Evolutionary conservation across 2,329 filamentous ascomycete species (phyloP).

Genomic region (Colletotrichum cordylinicola): DNA sequence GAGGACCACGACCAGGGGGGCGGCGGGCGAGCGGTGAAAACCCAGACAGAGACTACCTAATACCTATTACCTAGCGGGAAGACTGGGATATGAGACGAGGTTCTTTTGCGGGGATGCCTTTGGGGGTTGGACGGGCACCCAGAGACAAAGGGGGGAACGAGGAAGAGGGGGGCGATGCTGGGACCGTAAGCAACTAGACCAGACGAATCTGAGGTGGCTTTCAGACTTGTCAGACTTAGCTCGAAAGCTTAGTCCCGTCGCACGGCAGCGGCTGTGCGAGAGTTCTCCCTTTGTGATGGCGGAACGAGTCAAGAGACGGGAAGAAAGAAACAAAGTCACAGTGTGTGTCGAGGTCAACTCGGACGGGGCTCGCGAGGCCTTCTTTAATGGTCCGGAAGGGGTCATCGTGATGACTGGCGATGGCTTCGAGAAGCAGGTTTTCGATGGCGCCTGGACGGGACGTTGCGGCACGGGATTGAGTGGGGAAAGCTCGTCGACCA

Average conservation of each 20-base stretch:
- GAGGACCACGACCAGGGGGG: not conserved
- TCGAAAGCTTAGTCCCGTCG: not conserved
- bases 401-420: not conserved
- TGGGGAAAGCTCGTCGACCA: not conserved
- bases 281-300: not conserved
- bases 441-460: not conserved
- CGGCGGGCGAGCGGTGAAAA: not conserved
- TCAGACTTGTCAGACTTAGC: not conserved
- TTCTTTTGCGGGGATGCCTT: not conserved
- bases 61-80: not conserved
- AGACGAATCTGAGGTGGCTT: not conserved
- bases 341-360: not conserved
- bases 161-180: not conserved
- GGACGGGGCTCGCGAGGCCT: not conserved
- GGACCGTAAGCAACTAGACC: not conserved
- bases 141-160: not conserved
- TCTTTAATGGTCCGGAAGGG: not conserved
- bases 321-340: not conserved
- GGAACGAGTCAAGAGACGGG: not conserved
- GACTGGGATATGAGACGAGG: not conserved
- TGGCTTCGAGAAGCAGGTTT: not conserved
- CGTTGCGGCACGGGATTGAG: not conserved
- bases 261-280: not conserved
- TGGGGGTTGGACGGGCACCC: not conserved
- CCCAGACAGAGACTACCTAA: not conserved